Evolutionary conservation across 2,329 filamentous ascomycete species (phyloP), one percentile per base, ranked within the genome.

Genomic region (Chaetomiaceae sp.): DNA sequence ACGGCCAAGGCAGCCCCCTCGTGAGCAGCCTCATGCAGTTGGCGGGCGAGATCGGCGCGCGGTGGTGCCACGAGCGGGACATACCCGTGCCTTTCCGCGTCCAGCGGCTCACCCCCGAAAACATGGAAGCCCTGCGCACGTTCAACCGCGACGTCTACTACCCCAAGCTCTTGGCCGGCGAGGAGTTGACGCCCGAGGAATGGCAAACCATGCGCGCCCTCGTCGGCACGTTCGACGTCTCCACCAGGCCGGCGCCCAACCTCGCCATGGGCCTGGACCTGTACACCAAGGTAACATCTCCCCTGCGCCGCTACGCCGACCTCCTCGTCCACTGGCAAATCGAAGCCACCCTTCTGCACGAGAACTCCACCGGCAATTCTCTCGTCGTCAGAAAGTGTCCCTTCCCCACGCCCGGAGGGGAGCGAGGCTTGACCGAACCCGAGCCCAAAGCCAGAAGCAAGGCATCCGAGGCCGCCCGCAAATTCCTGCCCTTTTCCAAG

Each of bases 281-380:
- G 68, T 85, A 86, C 64, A 70, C 78, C 51, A 85, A 83, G 58
- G 76, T 76, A 34, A 86, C 83, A 7, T 83, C 79, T 44, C 83
- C 83, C 16, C 72, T 87, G n/a, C 79, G 83, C 30, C 77, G 83
- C 38, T 86, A 77, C 65, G 67, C 71, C 5, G 83, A 87, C 64
- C 67, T 86, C 41, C 63, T 86, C 27, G 74, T 78, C 2, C 82
- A 86, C 66, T 86, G 81, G 79, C 82, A 86, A 64, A 78, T 86
- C 55, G 76, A 84, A 60, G 77, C 76, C 2, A 75, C 79, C 9
- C 67, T 86, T 27, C 60, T 70, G 8, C 68, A 74, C 56, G 75
- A 78, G 63, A 56, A 62, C 30, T 65, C 62, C 34, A 59, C 59
- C 9, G 67, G 67, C 33, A 45, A 58, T n/a, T 65, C 65, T 20